Evolutionary conservation across 2,329 filamentous ascomycete species (phyloP).

Genomic region (Aspergillus costaricaensis): DNA sequence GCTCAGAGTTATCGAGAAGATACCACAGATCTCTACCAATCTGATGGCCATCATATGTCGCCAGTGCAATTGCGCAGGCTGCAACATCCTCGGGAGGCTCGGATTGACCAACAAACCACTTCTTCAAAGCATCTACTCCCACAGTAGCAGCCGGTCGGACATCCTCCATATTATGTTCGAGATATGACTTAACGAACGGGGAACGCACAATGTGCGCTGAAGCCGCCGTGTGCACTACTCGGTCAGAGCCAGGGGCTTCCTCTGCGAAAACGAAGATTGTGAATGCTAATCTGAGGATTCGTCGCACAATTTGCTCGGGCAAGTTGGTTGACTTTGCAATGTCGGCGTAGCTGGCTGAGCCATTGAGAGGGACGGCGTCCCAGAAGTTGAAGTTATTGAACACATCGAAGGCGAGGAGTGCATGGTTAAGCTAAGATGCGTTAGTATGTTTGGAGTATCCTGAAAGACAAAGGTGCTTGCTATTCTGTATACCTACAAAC

Average conservation of each 20-base stretch:
- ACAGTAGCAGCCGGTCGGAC: background rate
- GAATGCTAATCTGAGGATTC: background rate
- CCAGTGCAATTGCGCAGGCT: background rate
- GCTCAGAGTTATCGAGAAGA: background rate
- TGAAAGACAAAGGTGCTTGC: background rate
- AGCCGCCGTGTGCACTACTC: background rate
- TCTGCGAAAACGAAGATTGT: background rate
- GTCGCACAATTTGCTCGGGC: background rate
- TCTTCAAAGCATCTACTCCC: background rate
- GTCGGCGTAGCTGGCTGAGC: background rate
- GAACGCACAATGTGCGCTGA: background rate
- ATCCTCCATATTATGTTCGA: background rate
- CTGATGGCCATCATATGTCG: background rate
- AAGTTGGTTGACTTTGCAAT: background rate
- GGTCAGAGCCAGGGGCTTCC: background rate
- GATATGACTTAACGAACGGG: background rate
- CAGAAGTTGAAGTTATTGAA: background rate
- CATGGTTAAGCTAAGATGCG: background rate
- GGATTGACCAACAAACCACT: background rate
- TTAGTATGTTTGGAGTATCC: background rate
- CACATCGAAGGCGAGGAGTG: background rate
- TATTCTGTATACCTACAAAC: background rate
- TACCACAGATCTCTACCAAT: background rate
- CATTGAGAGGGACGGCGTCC: background rate
- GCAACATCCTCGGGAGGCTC: background rate